Evolutionary conservation across 352 stramenopile species (phyloP), one percentile per base, ranked within the genome.

Genomic region (Pythium dissotocum): DNA sequence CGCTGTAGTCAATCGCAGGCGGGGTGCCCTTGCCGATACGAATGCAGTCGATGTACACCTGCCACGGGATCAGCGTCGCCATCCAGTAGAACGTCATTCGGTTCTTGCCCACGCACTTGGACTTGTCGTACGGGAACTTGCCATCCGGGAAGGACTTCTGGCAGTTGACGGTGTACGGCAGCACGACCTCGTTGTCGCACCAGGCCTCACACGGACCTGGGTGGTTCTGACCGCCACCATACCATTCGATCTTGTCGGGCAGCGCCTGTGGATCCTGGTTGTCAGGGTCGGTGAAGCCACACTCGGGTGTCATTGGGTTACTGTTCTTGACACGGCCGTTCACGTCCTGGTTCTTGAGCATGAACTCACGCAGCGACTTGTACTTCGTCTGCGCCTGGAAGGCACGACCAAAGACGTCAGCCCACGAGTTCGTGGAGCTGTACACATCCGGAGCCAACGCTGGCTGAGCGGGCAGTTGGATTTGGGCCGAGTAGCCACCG

Each of bases 51-150:
- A 46, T 73, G 70, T 89, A 88, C 57, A 89, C 71, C 70, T 90
- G 82, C 79, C 79, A 90, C 42, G 69, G 66, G 26, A 71, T 70
- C 51, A 87, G 75, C 70, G 83, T 79, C 12, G 70, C 76, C 36
- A 88, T 64, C 81, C 81, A 89, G 69, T 82, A 87, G 54, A 84
- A 78, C 6, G 74, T 83, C 16, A 88, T 68, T 0, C 75, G 65
- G 52, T 76, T 79, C 21, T 77, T 78, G 33, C 67, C 61, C 55
- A 49, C 66, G 51, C 78, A 86, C 28, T 76, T 69, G 26, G 77
- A 73, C 16, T 63, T 74, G 51, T 83, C 69, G 57, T 85, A 82
- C 36, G 71, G 73, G 21, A 86, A 69, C n/a, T 70, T 73, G 46
- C 72, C 67, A 56, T 68, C 72, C 52, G 61, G 61, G 55, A 80